Evolutionary conservation across 1,284 basidiomycete species (phyloP).

Genomic region (Cerioporus squamosus): DNA sequence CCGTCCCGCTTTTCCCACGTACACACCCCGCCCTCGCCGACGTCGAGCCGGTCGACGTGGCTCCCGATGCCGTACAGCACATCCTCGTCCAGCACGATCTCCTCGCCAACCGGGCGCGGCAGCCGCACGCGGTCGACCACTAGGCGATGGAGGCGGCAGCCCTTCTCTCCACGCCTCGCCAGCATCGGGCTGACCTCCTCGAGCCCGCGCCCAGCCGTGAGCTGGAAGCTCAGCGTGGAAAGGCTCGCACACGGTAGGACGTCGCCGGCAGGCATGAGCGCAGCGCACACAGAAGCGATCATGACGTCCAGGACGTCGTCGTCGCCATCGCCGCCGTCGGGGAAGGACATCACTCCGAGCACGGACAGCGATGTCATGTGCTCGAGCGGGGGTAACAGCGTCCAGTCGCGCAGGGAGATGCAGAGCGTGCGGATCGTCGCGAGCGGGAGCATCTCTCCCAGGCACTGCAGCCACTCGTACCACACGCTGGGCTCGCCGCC

Average conservation of each 20-base stretch:
- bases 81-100: neutral
- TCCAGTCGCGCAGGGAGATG: slow-evolving; percentile 9
- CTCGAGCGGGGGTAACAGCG: slow-evolving; percentile 4
- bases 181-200: neutral
- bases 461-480: slow-evolving; percentile 6
- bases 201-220: neutral
- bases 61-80: neutral
- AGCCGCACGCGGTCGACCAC: slow-evolving; percentile 4
- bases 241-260: slow-evolving; percentile 1
- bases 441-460: neutral
- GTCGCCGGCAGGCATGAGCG: neutral
- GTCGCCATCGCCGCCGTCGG: neutral
- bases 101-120: neutral
- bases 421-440: slow-evolving; percentile 1
- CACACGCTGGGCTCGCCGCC: slow-evolving; percentile 6
- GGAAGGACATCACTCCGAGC: slow-evolving; percentile 9
- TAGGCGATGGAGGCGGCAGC: slow-evolving; percentile 1
- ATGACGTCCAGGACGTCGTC: neutral
- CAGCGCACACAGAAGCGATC: neutral
- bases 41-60: slow-evolving; percentile 2
- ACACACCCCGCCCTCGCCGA: slow-evolving; percentile 9
- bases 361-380: slow-evolving; percentile 2
- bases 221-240: slow-evolving; percentile 11
- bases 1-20: slow-evolving; percentile 3
- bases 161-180: neutral